Conservation (phyloP, 1,139 yeast species). For the Diutina mesorugosa region DNA sequence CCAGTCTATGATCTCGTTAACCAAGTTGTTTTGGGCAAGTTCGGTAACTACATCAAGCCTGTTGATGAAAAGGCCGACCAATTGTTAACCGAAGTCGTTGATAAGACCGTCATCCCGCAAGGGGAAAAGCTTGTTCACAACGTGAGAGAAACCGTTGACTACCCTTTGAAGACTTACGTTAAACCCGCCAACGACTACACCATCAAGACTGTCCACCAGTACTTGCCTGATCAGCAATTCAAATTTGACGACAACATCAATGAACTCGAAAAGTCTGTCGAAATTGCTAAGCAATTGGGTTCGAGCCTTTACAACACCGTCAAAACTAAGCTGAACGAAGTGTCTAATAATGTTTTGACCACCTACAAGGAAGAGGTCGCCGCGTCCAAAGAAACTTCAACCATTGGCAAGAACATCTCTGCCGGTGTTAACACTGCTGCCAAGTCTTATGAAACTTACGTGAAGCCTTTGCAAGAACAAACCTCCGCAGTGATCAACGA, state of each 20-base stretch:
- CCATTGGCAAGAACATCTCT: conserved; percentile 1
- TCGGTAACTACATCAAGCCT: conserved; percentile 13
- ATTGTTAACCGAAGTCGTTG: conserved; percentile 10
- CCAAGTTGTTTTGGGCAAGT: conserved; percentile 12
- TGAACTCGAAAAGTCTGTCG: conserved; percentile 1
- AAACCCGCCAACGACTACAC: conserved; percentile 17
- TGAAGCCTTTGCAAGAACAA: neutral
- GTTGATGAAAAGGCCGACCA: conserved; percentile 19
- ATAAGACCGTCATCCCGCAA: conserved; percentile 8
- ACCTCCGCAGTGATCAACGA: neutral
- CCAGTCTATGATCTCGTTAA: conserved; percentile 10
- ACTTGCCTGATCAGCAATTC: conserved; percentile 13
- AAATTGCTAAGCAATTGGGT: conserved; percentile 2
- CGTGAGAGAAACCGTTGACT: conserved; percentile 6
- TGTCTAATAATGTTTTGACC: neutral
- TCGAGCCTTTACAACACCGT: neutral
- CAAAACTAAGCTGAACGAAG: neutral
- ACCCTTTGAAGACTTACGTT: conserved; percentile 14
- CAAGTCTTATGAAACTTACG: conserved; percentile 1
- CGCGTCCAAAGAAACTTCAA: neutral
- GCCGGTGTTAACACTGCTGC: conserved; percentile 2
- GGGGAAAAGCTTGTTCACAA: neutral
- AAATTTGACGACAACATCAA: neutral
- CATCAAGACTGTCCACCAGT: conserved; percentile 17
- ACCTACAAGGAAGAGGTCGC: conserved; percentile 2